These are phyloP conservation scores for Neonectria magnoliae DNA, from an alignment of 2,329 filamentous ascomycete species.

Conservation along the genomic window DNA sequence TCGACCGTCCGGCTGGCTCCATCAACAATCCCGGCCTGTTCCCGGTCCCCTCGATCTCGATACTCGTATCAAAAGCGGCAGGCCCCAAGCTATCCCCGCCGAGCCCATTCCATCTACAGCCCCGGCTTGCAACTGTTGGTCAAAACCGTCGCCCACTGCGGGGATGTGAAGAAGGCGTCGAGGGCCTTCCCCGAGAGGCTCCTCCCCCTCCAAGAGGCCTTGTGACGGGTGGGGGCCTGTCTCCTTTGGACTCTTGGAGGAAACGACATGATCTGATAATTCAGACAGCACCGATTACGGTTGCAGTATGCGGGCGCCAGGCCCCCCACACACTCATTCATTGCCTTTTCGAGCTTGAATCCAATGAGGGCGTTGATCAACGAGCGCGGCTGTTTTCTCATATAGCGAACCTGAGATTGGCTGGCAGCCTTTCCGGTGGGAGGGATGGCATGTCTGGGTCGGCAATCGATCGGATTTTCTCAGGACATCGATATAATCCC, in stretches of 20 bases:
- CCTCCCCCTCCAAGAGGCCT: constrained; percentile 1
- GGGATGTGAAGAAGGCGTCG: background rate
- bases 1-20: constrained; percentile 6
- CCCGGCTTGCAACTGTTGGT: constrained; percentile 1
- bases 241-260: background rate
- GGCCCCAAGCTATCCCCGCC: constrained; percentile 11
- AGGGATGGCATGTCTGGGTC: constrained; percentile 1
- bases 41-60: constrained; percentile 14
- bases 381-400: background rate
- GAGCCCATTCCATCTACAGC: background rate
- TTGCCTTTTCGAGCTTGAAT: background rate
- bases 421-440: background rate
- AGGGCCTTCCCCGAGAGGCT: background rate
- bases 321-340: constrained; percentile 6
- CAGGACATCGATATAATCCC: background rate
- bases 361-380: constrained; percentile 6
- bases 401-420: background rate
- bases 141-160: constrained; percentile 14
- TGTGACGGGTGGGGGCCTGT: constrained; percentile 16
- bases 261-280: constrained; percentile 28
- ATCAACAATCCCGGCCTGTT: constrained; percentile 13
- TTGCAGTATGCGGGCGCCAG: background rate
- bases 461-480: constrained; percentile 25
- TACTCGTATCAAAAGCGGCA: constrained; percentile 16
- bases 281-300: background rate